phyloP scores from a whole-genome alignment of 2,329 filamentous ascomycete genomes.

The Periconia macrospinosa region DNA sequence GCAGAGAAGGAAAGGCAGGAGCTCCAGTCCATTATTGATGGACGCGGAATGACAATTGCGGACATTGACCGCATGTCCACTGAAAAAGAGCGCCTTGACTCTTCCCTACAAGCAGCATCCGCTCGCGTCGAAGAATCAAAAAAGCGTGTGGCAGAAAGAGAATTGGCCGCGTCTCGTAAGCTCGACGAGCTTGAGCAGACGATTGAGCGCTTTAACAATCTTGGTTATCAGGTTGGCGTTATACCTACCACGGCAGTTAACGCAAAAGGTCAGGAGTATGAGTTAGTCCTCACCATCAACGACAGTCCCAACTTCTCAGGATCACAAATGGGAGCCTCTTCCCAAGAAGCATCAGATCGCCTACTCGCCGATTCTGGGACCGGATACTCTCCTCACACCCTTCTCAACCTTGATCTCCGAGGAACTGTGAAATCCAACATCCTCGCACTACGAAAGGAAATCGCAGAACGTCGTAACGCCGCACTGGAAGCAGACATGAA shows the following conservation, averaged over 20 bases:
- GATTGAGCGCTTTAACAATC: conserved; percentile 88
- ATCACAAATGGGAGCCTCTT: conserved; percentile 51
- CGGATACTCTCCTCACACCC: conserved; percentile 86
- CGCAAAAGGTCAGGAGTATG: conserved; percentile 81
- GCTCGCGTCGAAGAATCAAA: conserved; percentile 82
- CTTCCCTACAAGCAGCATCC: conserved; percentile 76
- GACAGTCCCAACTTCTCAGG: conserved; percentile 72
- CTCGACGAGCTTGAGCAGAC: conserved; percentile 90
- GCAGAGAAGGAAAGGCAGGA: conserved; percentile 75
- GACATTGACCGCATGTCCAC: conserved; percentile 99
- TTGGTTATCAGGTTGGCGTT: conserved; percentile 90
- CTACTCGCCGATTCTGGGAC: conserved; percentile 79
- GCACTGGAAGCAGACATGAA: conserved; percentile 91
- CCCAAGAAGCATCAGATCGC: conserved; percentile 63
- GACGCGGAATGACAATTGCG: conserved; percentile 92
- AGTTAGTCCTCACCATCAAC: conserved; percentile 80
- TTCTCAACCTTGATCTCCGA: conserved; percentile 86
- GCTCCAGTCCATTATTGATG: conserved; percentile 85
- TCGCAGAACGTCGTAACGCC: conserved; percentile 81
- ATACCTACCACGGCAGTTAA: conserved; percentile 85
- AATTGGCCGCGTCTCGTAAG: conserved; percentile 80
- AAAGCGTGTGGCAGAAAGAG: conserved; percentile 79
- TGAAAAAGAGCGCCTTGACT: conserved; percentile 90
- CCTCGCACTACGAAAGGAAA: conserved; percentile 77
- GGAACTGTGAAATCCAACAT: conserved; percentile 81